Evolutionary conservation across 306 rosid genomes (phyloP).

Genomic region (Erythrophleum fordii): DNA sequence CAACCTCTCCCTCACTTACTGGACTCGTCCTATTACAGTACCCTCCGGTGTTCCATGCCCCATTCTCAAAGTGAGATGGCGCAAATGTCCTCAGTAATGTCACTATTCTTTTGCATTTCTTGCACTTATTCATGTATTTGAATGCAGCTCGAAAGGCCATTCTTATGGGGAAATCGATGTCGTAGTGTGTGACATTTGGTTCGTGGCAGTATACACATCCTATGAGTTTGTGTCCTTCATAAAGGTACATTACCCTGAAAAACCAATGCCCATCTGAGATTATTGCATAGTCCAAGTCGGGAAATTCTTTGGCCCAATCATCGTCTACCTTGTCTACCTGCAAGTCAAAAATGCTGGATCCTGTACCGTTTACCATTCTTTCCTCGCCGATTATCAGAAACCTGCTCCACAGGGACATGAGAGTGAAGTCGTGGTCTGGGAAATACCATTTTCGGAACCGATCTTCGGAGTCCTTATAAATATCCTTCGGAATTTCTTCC

Average conservation of each 20-base stretch:
- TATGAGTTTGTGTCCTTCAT: conserved; percentile 36
- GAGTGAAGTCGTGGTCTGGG: conserved; percentile 62
- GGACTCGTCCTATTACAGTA: conserved; percentile 77
- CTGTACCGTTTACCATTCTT: conserved; percentile 71
- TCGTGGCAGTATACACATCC: conserved; percentile 74
- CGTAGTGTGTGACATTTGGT: conserved; percentile 49
- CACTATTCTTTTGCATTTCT: conserved; percentile 48
- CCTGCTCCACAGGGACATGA: conserved; percentile 73
- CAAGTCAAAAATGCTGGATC: conserved; percentile 61
- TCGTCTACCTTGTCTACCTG: conserved; percentile 63
- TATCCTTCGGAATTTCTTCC: conserved; percentile 73
- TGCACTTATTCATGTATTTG: conserved; percentile 47
- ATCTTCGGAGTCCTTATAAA: conserved; percentile 76
- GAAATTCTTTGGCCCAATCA: conserved; percentile 57
- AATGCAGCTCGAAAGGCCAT: conserved; percentile 64
- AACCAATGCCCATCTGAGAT: conserved; percentile 89
- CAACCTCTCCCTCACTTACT: conserved; percentile 36
- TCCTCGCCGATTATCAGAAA: conserved; percentile 68
- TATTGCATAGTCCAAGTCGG: conserved; percentile 64
- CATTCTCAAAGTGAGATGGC: conserved; percentile 82
- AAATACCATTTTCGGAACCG: conserved; percentile 71
- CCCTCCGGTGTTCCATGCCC: conserved; percentile 84
- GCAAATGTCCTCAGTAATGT: conserved; percentile 81
- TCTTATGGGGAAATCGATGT: conserved; percentile 45
- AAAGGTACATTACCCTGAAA: conserved; percentile 61